Evolutionary conservation across 2,329 filamentous ascomycete genomes (phyloP), one percentile per base, ranked within the genome.

Genomic region (Plectosphaerella cucumerina): DNA sequence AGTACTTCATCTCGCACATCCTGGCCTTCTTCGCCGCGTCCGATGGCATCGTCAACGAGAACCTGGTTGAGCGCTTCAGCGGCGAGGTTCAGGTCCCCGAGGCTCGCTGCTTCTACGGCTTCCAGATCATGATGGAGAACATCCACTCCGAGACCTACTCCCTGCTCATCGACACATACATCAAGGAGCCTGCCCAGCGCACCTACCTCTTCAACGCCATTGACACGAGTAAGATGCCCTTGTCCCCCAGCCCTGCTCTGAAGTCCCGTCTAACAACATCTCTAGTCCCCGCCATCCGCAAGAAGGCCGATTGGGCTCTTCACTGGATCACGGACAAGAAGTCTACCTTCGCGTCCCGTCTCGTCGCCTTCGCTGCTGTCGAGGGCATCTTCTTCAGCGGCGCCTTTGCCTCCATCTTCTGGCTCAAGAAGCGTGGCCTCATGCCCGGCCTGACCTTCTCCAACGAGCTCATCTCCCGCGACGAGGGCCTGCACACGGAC

Each of bases 71-170:
- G 83, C 90, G 94, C 57, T 99, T 99, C 85, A 96, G 90, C 65
- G 86, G 84, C 59, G 94, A 99, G 75, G 93, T 99, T 26, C 94
- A 99, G 76, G 86, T 97, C 53, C 93, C 94, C 11, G 94, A 99
- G 76, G 94, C 94, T 58, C 91, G 94, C 65, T 99, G 94, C 85
- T 99, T 99, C 82, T 99, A 99, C 73, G 94, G 94, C 58, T 99
- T 99, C 84, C 94, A 99, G 79, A 97, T 97, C 78, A 99, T 99
- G 94, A 97, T 99, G 90, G 94, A 99, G 82, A 99, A 99, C 78
- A 96, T 99, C 65, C 94, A 99, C 82, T 97, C 94, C 15, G 94
- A 99, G 79, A 99, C 94, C 50, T 99, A 99, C 83, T 97, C 93
- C 18, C 86, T 99, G 34, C 86, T 99, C 68, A 99, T 99, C 70